Evolutionary conservation across 805 yeast species (phyloP).

Genomic region (Suhomyces pyralidae): DNA sequence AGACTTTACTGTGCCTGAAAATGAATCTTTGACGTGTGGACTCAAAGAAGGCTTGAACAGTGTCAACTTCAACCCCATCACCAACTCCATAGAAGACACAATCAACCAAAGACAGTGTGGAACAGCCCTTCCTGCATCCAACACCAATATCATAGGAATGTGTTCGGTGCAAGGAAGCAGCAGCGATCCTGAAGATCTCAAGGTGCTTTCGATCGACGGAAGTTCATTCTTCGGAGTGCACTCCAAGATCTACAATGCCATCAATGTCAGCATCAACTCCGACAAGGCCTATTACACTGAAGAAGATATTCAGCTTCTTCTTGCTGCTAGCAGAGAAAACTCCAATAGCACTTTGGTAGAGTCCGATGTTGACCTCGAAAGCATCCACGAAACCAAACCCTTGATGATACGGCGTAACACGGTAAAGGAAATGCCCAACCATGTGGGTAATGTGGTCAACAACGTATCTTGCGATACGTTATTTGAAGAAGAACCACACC

Average conservation of each 20-base stretch:
- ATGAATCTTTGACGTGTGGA: conserved; percentile 30
- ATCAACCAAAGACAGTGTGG: conserved; percentile 54
- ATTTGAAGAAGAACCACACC: not conserved
- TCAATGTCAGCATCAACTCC: conserved; percentile 17
- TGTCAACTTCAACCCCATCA: conserved; percentile 32
- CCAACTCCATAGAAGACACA: conserved; percentile 28
- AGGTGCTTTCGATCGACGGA: conserved; percentile 52
- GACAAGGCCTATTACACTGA: conserved; percentile 28
- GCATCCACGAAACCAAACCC: conserved; percentile 11
- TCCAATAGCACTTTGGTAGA: conserved; percentile 19
- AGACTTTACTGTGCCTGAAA: conserved; percentile 8
- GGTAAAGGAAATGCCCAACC: conserved; percentile 13
- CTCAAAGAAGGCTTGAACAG: conserved; percentile 47
- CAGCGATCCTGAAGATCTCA: conserved; percentile 26
- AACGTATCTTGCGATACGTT: conserved; percentile 1
- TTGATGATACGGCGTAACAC: conserved; percentile 7
- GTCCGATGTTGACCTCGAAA: conserved; percentile 7
- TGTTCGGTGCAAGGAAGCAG: conserved; percentile 26
- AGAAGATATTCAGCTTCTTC: conserved; percentile 25
- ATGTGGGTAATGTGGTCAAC: conserved; percentile 2
- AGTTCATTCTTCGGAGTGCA: conserved; percentile 59
- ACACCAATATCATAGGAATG: conserved; percentile 46
- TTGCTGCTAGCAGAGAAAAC: conserved; percentile 8
- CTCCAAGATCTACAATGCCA: conserved; percentile 34
- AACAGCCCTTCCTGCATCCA: conserved; percentile 59